phyloP scores from a whole-genome alignment of 2,329 filamentous ascomycete species.

The Tolypocladium endophyticum region DNA sequence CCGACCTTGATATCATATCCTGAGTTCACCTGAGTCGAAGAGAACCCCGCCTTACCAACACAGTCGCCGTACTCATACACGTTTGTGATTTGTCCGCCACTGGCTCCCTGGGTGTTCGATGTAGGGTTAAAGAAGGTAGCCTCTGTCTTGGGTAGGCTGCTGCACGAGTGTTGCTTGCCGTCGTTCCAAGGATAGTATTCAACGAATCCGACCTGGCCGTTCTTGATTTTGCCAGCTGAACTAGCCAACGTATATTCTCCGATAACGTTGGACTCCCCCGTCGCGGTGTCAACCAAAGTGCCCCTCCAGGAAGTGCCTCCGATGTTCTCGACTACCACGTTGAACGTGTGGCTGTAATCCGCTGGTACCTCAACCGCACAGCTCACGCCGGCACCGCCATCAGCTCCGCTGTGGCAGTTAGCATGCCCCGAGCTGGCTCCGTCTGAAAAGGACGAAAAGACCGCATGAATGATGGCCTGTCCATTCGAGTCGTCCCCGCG shows the following conservation, averaged over 20 bases:
- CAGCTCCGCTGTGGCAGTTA: slow-evolving; percentile 13
- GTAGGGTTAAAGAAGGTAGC: slow-evolving; percentile 7
- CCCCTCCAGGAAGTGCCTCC: slow-evolving; percentile 12
- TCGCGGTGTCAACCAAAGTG: slow-evolving; percentile 7
- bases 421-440: slow-evolving; percentile 7
- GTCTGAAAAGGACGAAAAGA: slow-evolving; percentile 11
- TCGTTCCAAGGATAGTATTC: slow-evolving; percentile 13
- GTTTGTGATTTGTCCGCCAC: slow-evolving; percentile 5
- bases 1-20: slow-evolving; percentile 7
- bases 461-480: slow-evolving; percentile 7
- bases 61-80: slow-evolving; percentile 11
- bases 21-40: background rate
- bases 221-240: slow-evolving; percentile 6
- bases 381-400: slow-evolving; percentile 14
- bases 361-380: slow-evolving; percentile 7
- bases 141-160: slow-evolving; percentile 6
- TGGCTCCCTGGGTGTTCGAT: slow-evolving; percentile 5
- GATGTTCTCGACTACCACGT: slow-evolving; percentile 8
- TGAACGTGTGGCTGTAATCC: slow-evolving; percentile 9
- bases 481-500: slow-evolving; percentile 5
- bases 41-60: slow-evolving; percentile 4
- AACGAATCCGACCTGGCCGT: slow-evolving; percentile 8
- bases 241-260: slow-evolving; percentile 11
- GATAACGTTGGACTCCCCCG: slow-evolving; percentile 3
- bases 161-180: slow-evolving; percentile 5